Base-by-base conservation (phyloP, 495 filamentous ascomycete species). In the Articulospora tetracladia region DNA sequence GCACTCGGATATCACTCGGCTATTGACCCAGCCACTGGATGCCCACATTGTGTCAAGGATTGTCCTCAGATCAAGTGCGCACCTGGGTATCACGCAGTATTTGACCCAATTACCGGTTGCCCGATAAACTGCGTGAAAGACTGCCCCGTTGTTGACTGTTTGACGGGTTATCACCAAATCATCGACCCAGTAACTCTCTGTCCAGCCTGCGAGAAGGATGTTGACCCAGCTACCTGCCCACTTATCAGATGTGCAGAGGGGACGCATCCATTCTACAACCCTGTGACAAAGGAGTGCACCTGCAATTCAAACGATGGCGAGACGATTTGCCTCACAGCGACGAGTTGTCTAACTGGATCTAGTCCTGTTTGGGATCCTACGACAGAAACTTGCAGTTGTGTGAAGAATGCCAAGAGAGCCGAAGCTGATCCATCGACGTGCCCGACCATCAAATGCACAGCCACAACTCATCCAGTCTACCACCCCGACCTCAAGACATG, bases 401-500 rank as follows among this genome's bases (percentile, higher is more conserved):
- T 30, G 22, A 39, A 55, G 27, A 24, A 30, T 23, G 4, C 1
- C 17, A 55, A 55, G 20, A 26, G 53, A 34, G 39, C 39, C 3
- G 27, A 55, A 55, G 27, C 28, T n/a, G 56, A 50, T 27, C 56
- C 56, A 20, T 58, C 56, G 17, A 58, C 41, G 6, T 58, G 56
- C 22, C 56, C 56, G 32, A 58, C 56, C 20, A 58, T 58, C 44
- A 49, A 41, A 49, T 58, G 56, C 28, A 34, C 56, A 1, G 56
- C 22, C 22, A 50, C 23, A 10, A 34, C 44, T 4, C 24, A 34
- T 15, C 41, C 56, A 36, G 26, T 50, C 3, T 58, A 58, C 46
- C 24, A 58, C 27, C 56, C 56, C 12, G 19, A 19, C 15, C 50
- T 25, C 4, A 49, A 58, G 30, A 49, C 23, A 50, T 58, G 56